Evolutionary conservation across 495 filamentous ascomycete species (phyloP).

Genomic region (Patellaria atrata): DNA sequence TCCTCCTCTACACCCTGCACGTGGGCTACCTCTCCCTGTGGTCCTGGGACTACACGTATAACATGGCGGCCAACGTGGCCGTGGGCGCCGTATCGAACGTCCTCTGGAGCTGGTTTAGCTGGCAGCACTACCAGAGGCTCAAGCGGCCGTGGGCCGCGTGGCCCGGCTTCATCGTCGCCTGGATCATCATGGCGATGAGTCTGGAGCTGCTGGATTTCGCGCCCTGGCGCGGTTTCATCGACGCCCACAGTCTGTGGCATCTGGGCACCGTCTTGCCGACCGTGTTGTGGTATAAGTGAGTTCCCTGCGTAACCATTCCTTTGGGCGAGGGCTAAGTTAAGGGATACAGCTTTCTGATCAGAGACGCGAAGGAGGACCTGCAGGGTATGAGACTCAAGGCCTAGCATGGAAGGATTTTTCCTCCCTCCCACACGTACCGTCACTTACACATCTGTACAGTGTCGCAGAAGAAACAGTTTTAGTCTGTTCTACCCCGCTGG

Average conservation of each 20-base stretch:
- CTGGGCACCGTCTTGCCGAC: constrained; percentile 79
- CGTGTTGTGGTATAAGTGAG: constrained; percentile 91
- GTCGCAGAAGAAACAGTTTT: no score
- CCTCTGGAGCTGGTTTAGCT: constrained; percentile 77
- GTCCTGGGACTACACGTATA: constrained; percentile 91
- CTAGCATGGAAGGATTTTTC: constrained; percentile 4
- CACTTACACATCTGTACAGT: no score
- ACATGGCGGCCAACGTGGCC: constrained; percentile 88
- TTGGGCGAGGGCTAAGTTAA: background rate
- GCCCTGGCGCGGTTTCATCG: constrained; percentile 64
- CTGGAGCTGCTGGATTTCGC: constrained; percentile 90
- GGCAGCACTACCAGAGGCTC: constrained; percentile 52
- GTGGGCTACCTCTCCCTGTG: constrained; percentile 72
- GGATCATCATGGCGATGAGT: constrained; percentile 88
- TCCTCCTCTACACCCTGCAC: constrained; percentile 56
- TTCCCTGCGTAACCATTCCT: constrained; percentile 17
- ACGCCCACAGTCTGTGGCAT: constrained; percentile 97
- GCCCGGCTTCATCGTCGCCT: constrained; percentile 86
- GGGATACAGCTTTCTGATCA: constrained; percentile 53
- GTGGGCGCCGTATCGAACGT: constrained; percentile 67
- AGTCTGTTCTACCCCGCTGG: no score
- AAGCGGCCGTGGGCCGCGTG: constrained; percentile 67
- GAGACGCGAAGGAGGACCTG: constrained; percentile 57
- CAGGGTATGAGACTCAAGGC: constrained; percentile 18
- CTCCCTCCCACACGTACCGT: no score